Base-by-base conservation (phyloP, 2,329 filamentous ascomycete genomes). In the Ophidiomyces ophidiicola region DNA sequence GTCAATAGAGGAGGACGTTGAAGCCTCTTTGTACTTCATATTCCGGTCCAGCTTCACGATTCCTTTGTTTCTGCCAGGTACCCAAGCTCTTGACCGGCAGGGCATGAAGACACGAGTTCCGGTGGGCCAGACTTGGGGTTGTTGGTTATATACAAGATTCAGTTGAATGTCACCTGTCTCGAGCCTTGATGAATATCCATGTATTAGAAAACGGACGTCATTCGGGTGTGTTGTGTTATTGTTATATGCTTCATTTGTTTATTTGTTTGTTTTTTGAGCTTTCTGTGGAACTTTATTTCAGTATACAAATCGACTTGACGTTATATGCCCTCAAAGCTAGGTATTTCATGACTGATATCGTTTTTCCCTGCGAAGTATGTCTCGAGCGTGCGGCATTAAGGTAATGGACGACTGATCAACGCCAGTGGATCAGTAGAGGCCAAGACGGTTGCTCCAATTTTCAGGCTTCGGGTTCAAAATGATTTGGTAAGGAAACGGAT, bases 401-500 rank as follows among this genome's bases (percentile, higher is more conserved):
- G n/a, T n/a, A n/a, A n/a, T n/a, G n/a, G n/a, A n/a, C n/a, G n/a
- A n/a, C n/a, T n/a, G n/a, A n/a, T n/a, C n/a, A n/a, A n/a, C n/a
- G n/a, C n/a, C n/a, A n/a, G 31, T 44, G 37, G 40, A 32, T 63
- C 55, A 82, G 57, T 82, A 83, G 44, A 85, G 76, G 18, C 83
- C 81, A 63, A 88, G 85, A 26, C 82, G 72, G 41, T 79, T 74
- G 34, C 82, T 76, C 84, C 85, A 88, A 36, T 79, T 73, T 46
- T 82, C 78, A 44, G 78, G 72, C 53, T 84, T 84, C 42, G 84
- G 84, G 55, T 93, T 90, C 43, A 96, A 76, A 45, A 80, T 74
- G 55, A 96, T 93, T 60, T 87, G 81, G 62, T 93, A 96, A 0
- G 88, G 88, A 55, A 96, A 98, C 0, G 90, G 88, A 58, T 96